Base-by-base conservation (phyloP, 192 early-diverging fungal species). In the Entomortierella lignicola region DNA sequence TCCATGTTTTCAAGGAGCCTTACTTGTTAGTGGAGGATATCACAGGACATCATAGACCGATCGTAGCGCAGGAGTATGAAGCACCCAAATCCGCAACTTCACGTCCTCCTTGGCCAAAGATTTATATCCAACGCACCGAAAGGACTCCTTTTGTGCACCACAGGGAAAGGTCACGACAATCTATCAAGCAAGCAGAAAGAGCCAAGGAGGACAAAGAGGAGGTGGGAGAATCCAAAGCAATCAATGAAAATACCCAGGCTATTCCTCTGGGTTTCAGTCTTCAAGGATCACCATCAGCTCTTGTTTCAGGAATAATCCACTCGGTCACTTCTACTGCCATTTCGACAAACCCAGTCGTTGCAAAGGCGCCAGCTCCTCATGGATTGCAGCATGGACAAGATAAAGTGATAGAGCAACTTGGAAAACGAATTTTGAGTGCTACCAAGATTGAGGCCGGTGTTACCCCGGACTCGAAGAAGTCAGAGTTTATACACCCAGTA, bases 1-100 rank as follows among this genome's bases (percentile, higher is more conserved):
- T 48, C 44, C 44, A 69, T 29, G 66, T 69, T 0, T 64, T 77
- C 41, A 69, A 64, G 39, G 60, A 32, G 2, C 10, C 34, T n/a
- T 77, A 64, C 26, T 23, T 77, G 21, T 39, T 77, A 2, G 60
- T 77, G 8, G 74, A 77, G 23, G 74, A 77, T 34, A 54, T 42
- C 1, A 64, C 66, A 5, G 74, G 66, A 23, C 48, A 63, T 8
- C 62, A 69, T 27, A 60, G 43, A 13, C 48, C 74, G 10, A 58
- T 77, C 21, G n/a, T 77, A 7, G 66, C 74, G 1, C 31, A 62
- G 6, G 74, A 77, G 27, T 77, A 58, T 27, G 44, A 47, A 47
- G 31, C 60, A 8, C 42, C 65, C 0, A 42, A 50, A 30, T n/a
- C 18, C 2, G 23, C 54, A 6, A 4, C 29, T 8, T 5, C 8